Conservation (phyloP, 805 yeast species). For the Saccharomycopsis lassenensis region DNA sequence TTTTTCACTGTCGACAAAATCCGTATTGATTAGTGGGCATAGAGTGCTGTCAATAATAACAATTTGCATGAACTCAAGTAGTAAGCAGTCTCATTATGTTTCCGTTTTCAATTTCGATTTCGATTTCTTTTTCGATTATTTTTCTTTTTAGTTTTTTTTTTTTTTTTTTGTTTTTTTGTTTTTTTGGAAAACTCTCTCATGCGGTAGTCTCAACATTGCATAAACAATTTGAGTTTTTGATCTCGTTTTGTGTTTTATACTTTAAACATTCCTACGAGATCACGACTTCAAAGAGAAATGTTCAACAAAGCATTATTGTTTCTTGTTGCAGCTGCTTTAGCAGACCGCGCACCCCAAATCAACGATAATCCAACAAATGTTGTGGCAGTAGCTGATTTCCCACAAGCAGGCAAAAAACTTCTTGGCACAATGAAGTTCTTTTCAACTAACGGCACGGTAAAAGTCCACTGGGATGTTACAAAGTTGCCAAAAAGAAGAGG, state of each 20-base stretch:
- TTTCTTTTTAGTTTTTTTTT: constrained; percentile 1
- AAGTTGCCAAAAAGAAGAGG: constrained; percentile 60
- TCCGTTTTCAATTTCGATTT: constrained; percentile 1
- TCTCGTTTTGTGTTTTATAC: no score
- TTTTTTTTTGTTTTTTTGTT: constrained; percentile 1
- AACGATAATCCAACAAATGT: constrained; percentile 38
- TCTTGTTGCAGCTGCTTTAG: constrained; percentile 20
- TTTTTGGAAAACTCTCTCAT: background rate
- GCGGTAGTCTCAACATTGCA: background rate
- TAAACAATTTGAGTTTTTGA: no score
- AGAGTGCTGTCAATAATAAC: background rate
- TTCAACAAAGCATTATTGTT: no score
- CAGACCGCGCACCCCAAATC: constrained; percentile 39
- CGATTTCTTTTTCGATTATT: background rate
- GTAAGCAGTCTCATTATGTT: no score
- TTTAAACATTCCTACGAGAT: no score
- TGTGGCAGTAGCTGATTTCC: constrained; percentile 49
- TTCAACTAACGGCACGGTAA: constrained; percentile 46
- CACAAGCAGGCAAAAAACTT: constrained; percentile 33
- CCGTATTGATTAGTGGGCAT: constrained; percentile 5
- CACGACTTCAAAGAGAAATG: no score
- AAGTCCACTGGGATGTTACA: constrained; percentile 60
- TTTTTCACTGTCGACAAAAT: constrained; percentile 9
- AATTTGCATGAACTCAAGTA: background rate
- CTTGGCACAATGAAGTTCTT: constrained; percentile 49